Evolutionary conservation across 495 filamentous ascomycete species (phyloP), one percentile per base, ranked within the genome.

Genomic region (Penicillium cataractarum): DNA sequence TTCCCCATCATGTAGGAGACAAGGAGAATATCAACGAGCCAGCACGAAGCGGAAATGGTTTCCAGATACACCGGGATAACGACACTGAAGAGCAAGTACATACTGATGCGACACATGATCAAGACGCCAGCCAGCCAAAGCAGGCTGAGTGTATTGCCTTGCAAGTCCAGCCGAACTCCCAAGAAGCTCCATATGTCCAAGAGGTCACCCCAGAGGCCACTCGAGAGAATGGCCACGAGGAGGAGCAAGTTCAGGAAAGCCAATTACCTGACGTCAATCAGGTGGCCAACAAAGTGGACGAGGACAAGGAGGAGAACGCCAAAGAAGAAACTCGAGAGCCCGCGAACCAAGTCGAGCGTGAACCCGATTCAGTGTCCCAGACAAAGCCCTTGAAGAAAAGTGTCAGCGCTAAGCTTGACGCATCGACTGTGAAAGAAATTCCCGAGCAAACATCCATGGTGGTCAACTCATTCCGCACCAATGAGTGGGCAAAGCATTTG

Each of bases 401-500:
- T 0, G 22, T 17, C 27, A 52, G 31, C 10, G 15, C 50, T 13
- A 71, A 58, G 49, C 55, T 82, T 35, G 67, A 79, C 24, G 62
- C 60, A 26, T 69, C 73, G 29, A 74, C 74, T 1, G 71, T 82
- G 40, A 71, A 79, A n/a, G 56, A 64, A 7, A 66, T 82, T 42
- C 77, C 79, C 12, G 71, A 71, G 21, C 78, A 77, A 42, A 75
- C 75, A 31, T 93, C 93, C 1, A 88, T 82, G 56, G 81, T 97
- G 12, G 87, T 92, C 0, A 80, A 90, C 69, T 90, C 88, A 0
- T 97, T 95, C 67, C 86, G 94, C 50, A 97, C 93, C 6, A 96
- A 97, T 65, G 93, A 98, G 77, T 98, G 94, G 94, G 92, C 93
- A 0, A 97, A 97, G 69, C 92, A 97, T 74, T 77, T 96, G 21